These are phyloP conservation scores for Phytophthora tubulina DNA, from an alignment of 352 stramenopile species.

Conservation along the genomic window DNA sequence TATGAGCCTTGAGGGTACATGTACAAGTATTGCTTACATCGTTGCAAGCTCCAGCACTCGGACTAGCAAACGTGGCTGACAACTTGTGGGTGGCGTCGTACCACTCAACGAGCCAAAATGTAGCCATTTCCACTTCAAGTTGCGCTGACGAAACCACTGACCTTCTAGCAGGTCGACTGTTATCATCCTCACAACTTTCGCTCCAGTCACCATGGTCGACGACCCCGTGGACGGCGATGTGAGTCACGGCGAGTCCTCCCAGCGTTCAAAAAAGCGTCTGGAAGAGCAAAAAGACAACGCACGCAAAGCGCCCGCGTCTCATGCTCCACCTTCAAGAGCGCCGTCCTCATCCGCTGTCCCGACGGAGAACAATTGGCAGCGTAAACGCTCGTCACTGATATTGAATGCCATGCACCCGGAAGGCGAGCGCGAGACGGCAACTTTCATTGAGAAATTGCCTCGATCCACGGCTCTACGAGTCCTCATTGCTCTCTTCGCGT, in stretches of 20 bases:
- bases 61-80: too few species aligned
- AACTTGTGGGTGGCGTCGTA: too few species aligned
- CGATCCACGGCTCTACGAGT: constrained; percentile 39
- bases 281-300: background rate
- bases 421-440: constrained; percentile 16
- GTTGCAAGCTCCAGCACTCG: too few species aligned
- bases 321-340: constrained; percentile 1
- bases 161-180: background rate
- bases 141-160: constrained; percentile 9
- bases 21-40: too few species aligned
- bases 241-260: constrained; percentile 6
- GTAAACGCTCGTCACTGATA: constrained; percentile 37
- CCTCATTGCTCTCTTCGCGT: constrained; percentile 48
- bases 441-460: constrained; percentile 30
- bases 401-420: constrained; percentile 36
- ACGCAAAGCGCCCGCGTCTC: background rate
- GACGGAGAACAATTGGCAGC: constrained; percentile 18
- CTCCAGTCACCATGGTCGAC: constrained; percentile 1
- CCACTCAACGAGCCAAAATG: too few species aligned
- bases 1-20: too few species aligned
- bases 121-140: background rate
- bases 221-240: background rate
- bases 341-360: constrained; percentile 17
- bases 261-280: background rate
- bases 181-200: background rate